These are phyloP conservation scores for Ascoidea rubescens DNA, from an alignment of 805 yeast genomes.

Conservation along the genomic window DNA sequence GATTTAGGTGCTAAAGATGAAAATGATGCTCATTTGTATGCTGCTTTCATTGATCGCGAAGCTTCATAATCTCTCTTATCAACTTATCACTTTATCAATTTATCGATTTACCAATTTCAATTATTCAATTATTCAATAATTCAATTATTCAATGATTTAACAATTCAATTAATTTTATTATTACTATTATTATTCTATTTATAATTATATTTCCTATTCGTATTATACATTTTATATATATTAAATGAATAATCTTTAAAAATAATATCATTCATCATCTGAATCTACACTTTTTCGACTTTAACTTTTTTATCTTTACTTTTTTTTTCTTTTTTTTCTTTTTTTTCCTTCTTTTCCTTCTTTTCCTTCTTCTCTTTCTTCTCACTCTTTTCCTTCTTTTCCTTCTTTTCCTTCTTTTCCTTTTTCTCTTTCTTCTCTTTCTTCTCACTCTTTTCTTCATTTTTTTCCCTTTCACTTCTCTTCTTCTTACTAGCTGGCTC, in stretches of 20 bases:
- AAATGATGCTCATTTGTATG: constrained; percentile 24
- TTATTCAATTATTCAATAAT: no score
- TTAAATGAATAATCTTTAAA: neutral
- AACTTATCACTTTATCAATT: no score
- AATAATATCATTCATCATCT: neutral
- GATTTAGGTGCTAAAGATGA: constrained; percentile 53
- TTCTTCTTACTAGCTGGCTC: constrained; percentile 25
- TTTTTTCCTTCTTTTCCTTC: constrained; percentile 18
- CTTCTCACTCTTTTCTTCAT: constrained; percentile 15
- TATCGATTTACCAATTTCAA: no score
- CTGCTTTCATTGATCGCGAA: constrained; percentile 24
- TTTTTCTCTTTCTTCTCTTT: constrained; percentile 16
- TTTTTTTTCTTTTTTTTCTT: constrained; percentile 15
- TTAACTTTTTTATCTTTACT: no score
- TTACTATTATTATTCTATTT: no score
- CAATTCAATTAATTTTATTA: no score
- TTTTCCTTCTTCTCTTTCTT: constrained; percentile 18
- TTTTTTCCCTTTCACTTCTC: constrained; percentile 17
- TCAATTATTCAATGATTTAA: no score
- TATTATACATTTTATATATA: neutral
- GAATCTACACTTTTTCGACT: neutral
- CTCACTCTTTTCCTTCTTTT: constrained; percentile 15
- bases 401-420: constrained; percentile 16
- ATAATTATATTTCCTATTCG: neutral
- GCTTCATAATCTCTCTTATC: neutral